Base-by-base conservation (phyloP, 129 eudicot genomes). In the Cynara cardunculus region DNA sequence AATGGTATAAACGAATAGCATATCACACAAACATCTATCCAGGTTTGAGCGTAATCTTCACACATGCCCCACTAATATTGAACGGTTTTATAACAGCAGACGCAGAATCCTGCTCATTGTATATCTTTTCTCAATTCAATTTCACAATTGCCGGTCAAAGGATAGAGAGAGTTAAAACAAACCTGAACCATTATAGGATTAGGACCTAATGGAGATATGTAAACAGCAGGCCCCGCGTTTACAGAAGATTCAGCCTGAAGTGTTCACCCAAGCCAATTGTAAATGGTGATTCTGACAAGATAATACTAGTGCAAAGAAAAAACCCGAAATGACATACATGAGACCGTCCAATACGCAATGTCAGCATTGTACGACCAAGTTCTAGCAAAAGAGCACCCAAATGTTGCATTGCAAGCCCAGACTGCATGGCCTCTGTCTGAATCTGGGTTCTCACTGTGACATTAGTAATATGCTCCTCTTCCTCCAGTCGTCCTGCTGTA, bases 131-230 rank as follows among this genome's bases (percentile, higher is more conserved):
- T 39, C 14, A 39, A 10, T 39, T 39, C 12, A 18, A 14, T 41
- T 41, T 41, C 53, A 41, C 53, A 41, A 41, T 12, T 41, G 13
- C 3, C 18, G 18, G 18, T 56, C 65, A 56, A 56, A 24, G 14
- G 69, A 64, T 21, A 9, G 28, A 7, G 65, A 41, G 27, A 78
- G 24, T 25, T 49, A 14, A 35, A 56, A 80, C 90, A 64, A 87
- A 94, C 99, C 99, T 94, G 99, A 72, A 88, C 98, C 99, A 96
- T 96, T 37, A 96, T 90, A 27, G 98, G 99, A 86, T 96, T 92
- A 72, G 99, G 98, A 70, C 98, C 99, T 7, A 89, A 87, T 25
- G 98, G 84, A 82, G 99, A 92, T 64, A 96, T 93, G 73, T 92
- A 96, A 73, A 96, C 90, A 71, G 99, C 95, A 68, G 97, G 99